These are phyloP conservation scores for Pulicaria dysenterica DNA, from an alignment of 129 eudicot genomes.

Conservation along the genomic window DNA sequence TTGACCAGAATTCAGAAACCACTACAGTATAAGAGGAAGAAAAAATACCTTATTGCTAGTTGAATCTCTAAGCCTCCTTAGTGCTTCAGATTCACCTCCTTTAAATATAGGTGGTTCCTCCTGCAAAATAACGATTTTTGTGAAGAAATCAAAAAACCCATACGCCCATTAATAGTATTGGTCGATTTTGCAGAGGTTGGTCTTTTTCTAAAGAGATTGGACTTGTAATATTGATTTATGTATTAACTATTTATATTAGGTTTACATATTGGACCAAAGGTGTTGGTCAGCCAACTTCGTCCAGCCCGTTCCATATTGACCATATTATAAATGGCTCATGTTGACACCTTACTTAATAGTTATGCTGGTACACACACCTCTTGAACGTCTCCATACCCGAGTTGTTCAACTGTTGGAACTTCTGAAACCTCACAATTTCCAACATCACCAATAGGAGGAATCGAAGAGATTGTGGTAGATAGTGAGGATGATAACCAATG, in stretches of 20 bases:
- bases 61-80: conserved; percentile 66
- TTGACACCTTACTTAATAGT: background rate
- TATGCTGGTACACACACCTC: conserved; percentile 44
- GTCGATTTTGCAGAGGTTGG: no score
- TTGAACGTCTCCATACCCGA: conserved; percentile 65
- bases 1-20: background rate
- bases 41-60: conserved; percentile 56
- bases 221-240: no score
- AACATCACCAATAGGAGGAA: conserved; percentile 65
- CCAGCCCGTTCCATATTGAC: no score
- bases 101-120: conserved; percentile 54
- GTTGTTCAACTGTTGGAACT: conserved; percentile 67
- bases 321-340: no score
- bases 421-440: conserved; percentile 46
- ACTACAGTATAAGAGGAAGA: background rate
- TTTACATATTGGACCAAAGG: no score
- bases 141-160: no score
- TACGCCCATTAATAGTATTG: no score
- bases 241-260: no score
- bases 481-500: conserved; percentile 64
- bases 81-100: conserved; percentile 95
- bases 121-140: conserved; percentile 36
- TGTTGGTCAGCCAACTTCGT: no score
- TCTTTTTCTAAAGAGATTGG: no score
- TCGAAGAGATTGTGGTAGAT: conserved; percentile 28